Evolutionary conservation across 352 stramenopile genomes (phyloP).

Genomic region (Globisporangium echinulatum): DNA sequence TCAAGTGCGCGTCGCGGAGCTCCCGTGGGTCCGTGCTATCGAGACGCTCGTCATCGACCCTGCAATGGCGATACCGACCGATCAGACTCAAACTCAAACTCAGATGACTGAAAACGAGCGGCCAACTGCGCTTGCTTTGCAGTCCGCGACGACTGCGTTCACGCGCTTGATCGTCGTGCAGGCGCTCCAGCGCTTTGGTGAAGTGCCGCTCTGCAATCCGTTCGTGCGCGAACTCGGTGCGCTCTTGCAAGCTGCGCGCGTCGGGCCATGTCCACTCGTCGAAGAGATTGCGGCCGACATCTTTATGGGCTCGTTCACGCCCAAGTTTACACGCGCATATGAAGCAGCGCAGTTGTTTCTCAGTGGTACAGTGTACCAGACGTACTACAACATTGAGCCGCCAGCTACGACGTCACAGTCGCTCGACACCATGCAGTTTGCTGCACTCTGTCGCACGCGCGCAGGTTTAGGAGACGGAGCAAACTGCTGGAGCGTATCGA

Average conservation of each 20-base stretch:
- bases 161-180: neutral
- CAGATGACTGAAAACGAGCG: neutral
- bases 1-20: slow-evolving; percentile 9
- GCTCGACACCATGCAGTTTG: neutral
- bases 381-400: slow-evolving; percentile 10
- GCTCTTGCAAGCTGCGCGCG: slow-evolving; percentile 1
- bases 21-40: slow-evolving; percentile 12
- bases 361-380: slow-evolving; percentile 11
- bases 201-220: slow-evolving; percentile 6
- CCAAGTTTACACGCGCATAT: slow-evolving; percentile 11
- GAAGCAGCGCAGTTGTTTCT: slow-evolving; percentile 6
- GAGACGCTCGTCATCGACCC: neutral
- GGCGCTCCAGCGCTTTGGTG: slow-evolving; percentile 1
- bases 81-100: too few relatives aligned
- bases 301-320: slow-evolving; percentile 15
- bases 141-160: neutral
- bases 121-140: neutral
- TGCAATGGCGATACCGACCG: neutral
- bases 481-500: slow-evolving; percentile 2
- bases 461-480: neutral
- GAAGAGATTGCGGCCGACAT: slow-evolving; percentile 19
- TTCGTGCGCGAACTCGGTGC: slow-evolving; percentile 11
- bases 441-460: neutral
- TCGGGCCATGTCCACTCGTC: slow-evolving; percentile 6
- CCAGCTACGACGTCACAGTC: too few relatives aligned